Conservation (phyloP, 2,329 filamentous ascomycete species). For the Elsinoe australis region DNA sequence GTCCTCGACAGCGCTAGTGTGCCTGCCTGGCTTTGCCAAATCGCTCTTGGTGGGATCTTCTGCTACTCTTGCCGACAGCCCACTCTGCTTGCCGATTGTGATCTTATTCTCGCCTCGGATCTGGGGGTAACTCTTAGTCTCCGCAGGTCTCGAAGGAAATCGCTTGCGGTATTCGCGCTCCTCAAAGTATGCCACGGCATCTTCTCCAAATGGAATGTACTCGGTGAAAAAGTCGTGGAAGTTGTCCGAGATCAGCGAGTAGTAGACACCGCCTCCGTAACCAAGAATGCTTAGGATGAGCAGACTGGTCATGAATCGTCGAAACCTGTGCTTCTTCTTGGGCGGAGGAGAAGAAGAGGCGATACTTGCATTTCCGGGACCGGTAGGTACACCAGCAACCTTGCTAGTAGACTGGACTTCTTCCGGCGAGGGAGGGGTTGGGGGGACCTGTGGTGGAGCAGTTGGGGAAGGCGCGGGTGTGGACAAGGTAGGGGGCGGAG, state of each 20-base stretch:
- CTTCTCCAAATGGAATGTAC: constrained; percentile 89
- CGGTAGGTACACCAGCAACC: constrained; percentile 29
- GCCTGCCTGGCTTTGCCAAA: constrained; percentile 43
- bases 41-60: constrained; percentile 45
- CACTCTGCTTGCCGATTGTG: constrained; percentile 77
- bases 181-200: constrained; percentile 89
- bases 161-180: constrained; percentile 86
- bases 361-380: constrained; percentile 36
- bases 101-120: constrained; percentile 58
- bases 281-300: constrained; percentile 67
- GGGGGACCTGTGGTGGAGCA: constrained; percentile 22
- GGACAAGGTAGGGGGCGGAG: constrained; percentile 25
- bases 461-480: constrained; percentile 10
- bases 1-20: constrained; percentile 52
- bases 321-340: constrained; percentile 63
- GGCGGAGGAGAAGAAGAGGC: constrained; percentile 39
- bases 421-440: constrained; percentile 22
- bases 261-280: constrained; percentile 84
- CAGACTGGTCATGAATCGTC: constrained; percentile 69
- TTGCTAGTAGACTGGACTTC: constrained; percentile 12
- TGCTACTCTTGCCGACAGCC: constrained; percentile 71
- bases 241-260: constrained; percentile 88
- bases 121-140: constrained; percentile 39
- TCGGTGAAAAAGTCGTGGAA: constrained; percentile 99
- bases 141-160: constrained; percentile 53